Evolutionary conservation across 495 filamentous ascomycete genomes (phyloP).

Genomic region (Usnea hakonensis): DNA sequence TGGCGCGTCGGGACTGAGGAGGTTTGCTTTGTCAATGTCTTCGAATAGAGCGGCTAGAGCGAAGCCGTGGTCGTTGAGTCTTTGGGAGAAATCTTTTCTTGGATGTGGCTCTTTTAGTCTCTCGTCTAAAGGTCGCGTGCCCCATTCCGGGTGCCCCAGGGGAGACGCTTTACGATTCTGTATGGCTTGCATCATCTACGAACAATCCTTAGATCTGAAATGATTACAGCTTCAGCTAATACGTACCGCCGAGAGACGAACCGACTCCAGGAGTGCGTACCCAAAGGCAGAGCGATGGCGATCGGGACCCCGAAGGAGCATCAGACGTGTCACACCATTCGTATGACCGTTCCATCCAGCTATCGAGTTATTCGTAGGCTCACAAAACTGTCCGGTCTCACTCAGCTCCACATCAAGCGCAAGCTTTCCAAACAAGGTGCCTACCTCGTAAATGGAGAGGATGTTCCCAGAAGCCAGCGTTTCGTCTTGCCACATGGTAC

Average conservation of each 20-base stretch:
- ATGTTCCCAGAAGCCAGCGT: background rate
- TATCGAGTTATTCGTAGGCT: background rate
- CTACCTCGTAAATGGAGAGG: background rate
- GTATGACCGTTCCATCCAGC: background rate
- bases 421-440: background rate
- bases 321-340: background rate
- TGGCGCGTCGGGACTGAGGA: background rate
- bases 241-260: background rate
- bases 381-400: background rate
- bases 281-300: background rate
- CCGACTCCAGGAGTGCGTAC: background rate
- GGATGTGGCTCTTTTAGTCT: background rate
- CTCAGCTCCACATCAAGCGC: background rate
- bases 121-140: background rate
- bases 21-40: background rate
- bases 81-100: background rate
- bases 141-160: background rate
- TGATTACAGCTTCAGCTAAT: background rate
- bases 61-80: background rate
- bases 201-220: background rate
- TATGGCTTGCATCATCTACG: background rate
- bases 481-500: background rate
- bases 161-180: background rate
- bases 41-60: conserved; percentile 1
- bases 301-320: background rate